phyloP scores from a whole-genome alignment of 2,329 filamentous ascomycete genomes.

The Nigrospora oryzae region DNA sequence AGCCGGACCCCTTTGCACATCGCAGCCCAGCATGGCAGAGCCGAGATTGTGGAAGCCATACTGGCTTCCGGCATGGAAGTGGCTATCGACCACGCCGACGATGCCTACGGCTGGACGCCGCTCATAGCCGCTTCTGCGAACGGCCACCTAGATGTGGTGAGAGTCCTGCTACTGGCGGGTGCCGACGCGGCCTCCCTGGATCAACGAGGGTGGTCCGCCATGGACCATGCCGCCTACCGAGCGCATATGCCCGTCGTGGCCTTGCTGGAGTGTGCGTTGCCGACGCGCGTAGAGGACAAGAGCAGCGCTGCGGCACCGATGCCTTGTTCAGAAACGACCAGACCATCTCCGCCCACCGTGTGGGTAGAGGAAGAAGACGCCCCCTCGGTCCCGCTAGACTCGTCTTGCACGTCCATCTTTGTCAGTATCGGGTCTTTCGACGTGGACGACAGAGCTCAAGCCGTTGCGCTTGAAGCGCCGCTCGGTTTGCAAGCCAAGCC shows the following conservation, averaged over 20 bases:
- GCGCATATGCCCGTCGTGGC: constrained; percentile 4
- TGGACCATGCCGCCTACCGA: constrained; percentile 6
- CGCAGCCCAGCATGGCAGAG: not conserved
- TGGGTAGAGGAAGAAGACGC: not conserved
- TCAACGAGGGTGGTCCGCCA: constrained; percentile 5
- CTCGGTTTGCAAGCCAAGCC: not conserved
- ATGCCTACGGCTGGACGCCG: constrained; percentile 2
- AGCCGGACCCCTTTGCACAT: constrained; percentile 1
- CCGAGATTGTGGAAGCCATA: not conserved
- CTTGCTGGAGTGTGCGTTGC: not conserved
- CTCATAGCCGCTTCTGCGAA: constrained; percentile 3
- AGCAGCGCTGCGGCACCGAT: too few species aligned
- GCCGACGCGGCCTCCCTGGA: not conserved
- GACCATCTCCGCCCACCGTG: too few species aligned
- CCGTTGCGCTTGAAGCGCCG: not conserved
- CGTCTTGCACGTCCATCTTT: not conserved
- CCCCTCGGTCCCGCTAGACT: not conserved
- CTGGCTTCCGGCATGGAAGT: not conserved
- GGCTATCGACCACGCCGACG: not conserved
- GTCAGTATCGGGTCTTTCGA: constrained; percentile 6
- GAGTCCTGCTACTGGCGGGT: constrained; percentile 2
- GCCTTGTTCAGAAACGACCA: too few species aligned
- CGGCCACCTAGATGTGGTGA: constrained; percentile 2
- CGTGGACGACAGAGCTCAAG: not conserved
- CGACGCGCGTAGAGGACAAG: not conserved